Evolutionary conservation across 1,139 yeast species (phyloP), one percentile per base, ranked within the genome.

Genomic region (Hyphopichia fennica): DNA sequence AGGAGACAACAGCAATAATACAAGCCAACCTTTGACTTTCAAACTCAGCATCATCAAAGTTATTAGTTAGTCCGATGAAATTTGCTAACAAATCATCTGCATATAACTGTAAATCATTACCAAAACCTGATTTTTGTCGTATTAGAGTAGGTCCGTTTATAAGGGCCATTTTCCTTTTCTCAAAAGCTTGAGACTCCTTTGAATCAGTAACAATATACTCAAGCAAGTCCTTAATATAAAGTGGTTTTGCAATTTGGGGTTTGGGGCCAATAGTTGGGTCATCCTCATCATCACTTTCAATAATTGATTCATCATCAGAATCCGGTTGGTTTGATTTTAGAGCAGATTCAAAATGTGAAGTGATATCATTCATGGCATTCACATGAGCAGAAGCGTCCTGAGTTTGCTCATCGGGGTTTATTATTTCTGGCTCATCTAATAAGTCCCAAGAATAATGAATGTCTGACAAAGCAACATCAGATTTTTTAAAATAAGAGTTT

Each of bases 171-270:
- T 63, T 57, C 28, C 69, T 71, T 64, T 78, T 82, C 29, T 79
- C 83, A 50, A 68, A 77, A 0, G 84, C 77, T 39, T 66, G 61
- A 1, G 66, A 62, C 37, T 69, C 70, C 22, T 69, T 69, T 1
- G 66, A 50, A 41, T 81, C 84, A 0, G 67, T 54, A 10, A 58
- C 55, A 14, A 86, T 57, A 49, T 83, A 85, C 9, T 64, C 63
- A n/a, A 83, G 49, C n/a, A 85, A 61, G 40, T 82, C 87, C 45
- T 79, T 78, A 23, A 86, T 65, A 52, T 84, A 86, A 2, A 83
- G 69, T 0, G 91, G 91, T 4, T 71, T 63, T 0, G 71, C 54
- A 0, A 79, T 63, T n/a, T 56, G 62, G 8, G 62, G 56, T 16
- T 58, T 64, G 34, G 60, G 60, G n/a, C 64, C 67, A 30, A 70